phyloP scores from a whole-genome alignment of 164 flowering plant genomes.

The Brasenia schreberi region DNA sequence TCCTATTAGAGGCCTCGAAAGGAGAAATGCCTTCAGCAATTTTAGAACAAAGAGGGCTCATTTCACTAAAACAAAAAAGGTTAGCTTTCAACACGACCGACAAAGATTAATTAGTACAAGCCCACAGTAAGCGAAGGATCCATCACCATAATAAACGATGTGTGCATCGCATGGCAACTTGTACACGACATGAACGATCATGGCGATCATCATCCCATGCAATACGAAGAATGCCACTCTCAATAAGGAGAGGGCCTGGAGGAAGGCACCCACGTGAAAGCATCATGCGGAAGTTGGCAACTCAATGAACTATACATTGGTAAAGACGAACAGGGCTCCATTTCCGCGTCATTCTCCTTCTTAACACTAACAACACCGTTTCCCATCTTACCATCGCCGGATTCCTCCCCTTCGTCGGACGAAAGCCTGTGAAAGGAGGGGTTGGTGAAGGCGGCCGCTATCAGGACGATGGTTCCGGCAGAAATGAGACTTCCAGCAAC shows the following conservation, averaged over 20 bases:
- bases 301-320: conserved; percentile 10
- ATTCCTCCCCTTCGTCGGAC: conserved; percentile 4
- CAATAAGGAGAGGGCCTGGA: conserved; percentile 15
- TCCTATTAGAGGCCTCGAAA: no score
- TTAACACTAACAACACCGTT: not conserved
- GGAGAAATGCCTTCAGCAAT: no score
- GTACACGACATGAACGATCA: not conserved
- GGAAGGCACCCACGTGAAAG: conserved; percentile 15
- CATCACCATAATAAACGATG: not conserved
- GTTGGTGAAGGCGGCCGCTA: conserved; percentile 21
- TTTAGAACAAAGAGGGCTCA: not conserved
- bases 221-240: not conserved
- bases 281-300: conserved; percentile 19
- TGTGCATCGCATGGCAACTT: not conserved
- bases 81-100: not conserved
- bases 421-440: conserved; percentile 18
- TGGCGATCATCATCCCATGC: not conserved
- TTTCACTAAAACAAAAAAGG: not conserved
- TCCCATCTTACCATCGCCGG: not conserved
- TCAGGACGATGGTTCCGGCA: conserved; percentile 17
- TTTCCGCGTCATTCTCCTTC: not conserved
- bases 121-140: not conserved
- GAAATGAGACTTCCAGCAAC: conserved; percentile 25
- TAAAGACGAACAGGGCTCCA: conserved; percentile 1
- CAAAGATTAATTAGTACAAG: not conserved